A percentile compares a stretch with the other conserved stretches of the same genome.
Evolutionary conservation across 2,329 filamentous ascomycete genomes (phyloP).

Genomic region (Ilyonectria robusta): DNA sequence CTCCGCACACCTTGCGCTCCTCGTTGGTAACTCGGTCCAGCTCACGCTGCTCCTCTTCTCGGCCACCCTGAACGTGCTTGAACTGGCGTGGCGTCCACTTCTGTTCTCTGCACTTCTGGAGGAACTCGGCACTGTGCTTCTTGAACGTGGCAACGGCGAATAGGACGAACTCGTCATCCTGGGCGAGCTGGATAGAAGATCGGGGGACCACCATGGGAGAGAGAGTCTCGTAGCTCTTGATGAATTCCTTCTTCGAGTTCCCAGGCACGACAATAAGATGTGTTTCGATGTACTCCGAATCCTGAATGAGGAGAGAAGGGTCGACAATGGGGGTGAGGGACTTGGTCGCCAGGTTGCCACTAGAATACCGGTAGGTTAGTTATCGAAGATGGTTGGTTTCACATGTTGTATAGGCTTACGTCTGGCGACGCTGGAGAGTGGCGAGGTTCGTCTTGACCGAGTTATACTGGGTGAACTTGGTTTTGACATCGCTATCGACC

Average conservation of each 20-base stretch:
- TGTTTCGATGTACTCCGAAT: conserved; percentile 97
- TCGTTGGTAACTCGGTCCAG: conserved; percentile 85
- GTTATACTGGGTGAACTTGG: conserved; percentile 96
- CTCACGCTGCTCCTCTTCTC: conserved; percentile 90
- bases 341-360: conserved; percentile 93
- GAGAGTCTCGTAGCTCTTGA: conserved; percentile 90
- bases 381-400: neutral
- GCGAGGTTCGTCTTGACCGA: conserved; percentile 88
- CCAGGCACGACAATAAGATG: conserved; percentile 92
- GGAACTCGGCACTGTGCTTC: conserved; percentile 88
- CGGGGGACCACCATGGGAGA: conserved; percentile 94
- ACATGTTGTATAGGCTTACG: conserved; percentile 64
- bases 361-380: conserved; percentile 52
- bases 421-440: conserved; percentile 87
- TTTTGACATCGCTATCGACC: conserved; percentile 96
- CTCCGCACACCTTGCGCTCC: conserved; percentile 92
- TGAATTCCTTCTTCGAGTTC: conserved; percentile 86
- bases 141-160: conserved; percentile 95
- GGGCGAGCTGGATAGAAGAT: conserved; percentile 82
- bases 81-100: conserved; percentile 97
- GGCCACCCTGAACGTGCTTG: conserved; percentile 91
- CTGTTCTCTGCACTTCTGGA: conserved; percentile 91
- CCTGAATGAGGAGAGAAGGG: conserved; percentile 83
- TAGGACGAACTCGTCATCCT: conserved; percentile 91
- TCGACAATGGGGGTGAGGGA: conserved; percentile 92